phyloP scores from a whole-genome alignment of 805 yeast genomes.

The Zygoascus tannicola region DNA sequence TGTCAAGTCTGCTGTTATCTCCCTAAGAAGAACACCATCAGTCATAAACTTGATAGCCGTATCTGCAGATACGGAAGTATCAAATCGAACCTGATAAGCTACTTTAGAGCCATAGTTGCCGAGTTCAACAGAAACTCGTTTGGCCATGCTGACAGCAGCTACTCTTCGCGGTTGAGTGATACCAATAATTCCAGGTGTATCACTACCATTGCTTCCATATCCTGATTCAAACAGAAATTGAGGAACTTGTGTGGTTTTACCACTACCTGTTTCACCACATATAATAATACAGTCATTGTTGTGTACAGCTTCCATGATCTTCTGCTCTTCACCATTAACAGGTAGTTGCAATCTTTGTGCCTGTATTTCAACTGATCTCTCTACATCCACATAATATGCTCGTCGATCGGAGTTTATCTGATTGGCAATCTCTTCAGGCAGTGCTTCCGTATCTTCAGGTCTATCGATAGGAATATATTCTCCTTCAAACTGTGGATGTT shows the following conservation, averaged over 20 bases:
- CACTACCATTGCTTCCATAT: constrained; percentile 49
- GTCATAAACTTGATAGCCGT: constrained; percentile 88
- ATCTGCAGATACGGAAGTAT: constrained; percentile 48
- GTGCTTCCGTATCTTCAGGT: constrained; percentile 63
- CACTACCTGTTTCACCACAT: constrained; percentile 98
- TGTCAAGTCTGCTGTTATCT: constrained; percentile 81
- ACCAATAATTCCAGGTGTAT: constrained; percentile 89
- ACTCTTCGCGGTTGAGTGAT: constrained; percentile 89
- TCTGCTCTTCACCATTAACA: constrained; percentile 82
- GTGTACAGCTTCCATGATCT: constrained; percentile 90
- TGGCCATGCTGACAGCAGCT: constrained; percentile 77
- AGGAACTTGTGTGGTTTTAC: constrained; percentile 97
- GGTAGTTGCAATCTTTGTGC: constrained; percentile 64
- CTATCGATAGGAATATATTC: constrained; percentile 50
- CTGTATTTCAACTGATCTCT: constrained; percentile 60
- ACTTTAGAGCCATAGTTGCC: constrained; percentile 62
- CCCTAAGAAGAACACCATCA: constrained; percentile 89
- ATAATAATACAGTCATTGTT: constrained; percentile 84
- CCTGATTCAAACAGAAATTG: constrained; percentile 93
- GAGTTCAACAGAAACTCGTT: constrained; percentile 76
- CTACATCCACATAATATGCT: constrained; percentile 59
- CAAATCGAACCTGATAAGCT: constrained; percentile 83
- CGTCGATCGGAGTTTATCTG: constrained; percentile 37
- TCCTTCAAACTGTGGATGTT: constrained; percentile 39
- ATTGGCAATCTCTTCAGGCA: constrained; percentile 53